A percentile compares a stretch with the other conserved stretches of the same genome.
phyloP scores from a whole-genome alignment of 2,329 filamentous ascomycete species.

The Stagonosporopsis chrysanthemi region DNA sequence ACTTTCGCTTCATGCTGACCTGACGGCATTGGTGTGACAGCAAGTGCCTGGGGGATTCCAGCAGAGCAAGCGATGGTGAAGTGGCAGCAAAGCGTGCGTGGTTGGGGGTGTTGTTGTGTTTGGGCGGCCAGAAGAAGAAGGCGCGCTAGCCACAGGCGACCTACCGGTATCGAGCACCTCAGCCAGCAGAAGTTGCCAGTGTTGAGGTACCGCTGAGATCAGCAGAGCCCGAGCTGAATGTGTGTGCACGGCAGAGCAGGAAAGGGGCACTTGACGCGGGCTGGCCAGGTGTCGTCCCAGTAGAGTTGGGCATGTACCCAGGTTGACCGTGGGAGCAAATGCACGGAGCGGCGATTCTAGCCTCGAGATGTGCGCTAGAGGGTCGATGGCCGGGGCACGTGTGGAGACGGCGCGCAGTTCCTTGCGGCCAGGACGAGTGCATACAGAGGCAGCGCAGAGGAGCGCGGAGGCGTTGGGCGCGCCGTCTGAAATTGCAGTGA shows the following conservation, averaged over 20 bases:
- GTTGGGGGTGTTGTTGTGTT: slow-evolving; percentile 10
- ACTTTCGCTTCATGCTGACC: slow-evolving; percentile 45
- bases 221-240: neutral
- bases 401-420: neutral
- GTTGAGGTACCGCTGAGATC: neutral
- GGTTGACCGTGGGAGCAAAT: slow-evolving; percentile 8
- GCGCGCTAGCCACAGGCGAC: slow-evolving; percentile 6
- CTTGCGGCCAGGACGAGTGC: neutral
- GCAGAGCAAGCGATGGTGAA: slow-evolving; percentile 7
- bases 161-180: neutral
- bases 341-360: slow-evolving; percentile 9
- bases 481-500: slow-evolving; percentile 3
- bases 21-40: slow-evolving; percentile 6
- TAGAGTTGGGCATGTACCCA: slow-evolving; percentile 7
- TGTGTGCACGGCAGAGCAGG: neutral
- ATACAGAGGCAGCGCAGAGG: neutral
- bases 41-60: neutral
- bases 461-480: neutral
- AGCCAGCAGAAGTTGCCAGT: neutral
- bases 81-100: slow-evolving; percentile 11
- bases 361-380: slow-evolving; percentile 6
- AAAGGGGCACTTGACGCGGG: neutral
- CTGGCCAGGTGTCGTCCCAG: slow-evolving; percentile 4
- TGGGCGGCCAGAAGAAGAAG: slow-evolving; percentile 12
- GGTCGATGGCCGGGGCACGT: slow-evolving; percentile 2